Evolutionary conservation across 1,284 basidiomycete genomes (phyloP), one percentile per base, ranked within the genome.

Genomic region (Dichomitus squalens): DNA sequence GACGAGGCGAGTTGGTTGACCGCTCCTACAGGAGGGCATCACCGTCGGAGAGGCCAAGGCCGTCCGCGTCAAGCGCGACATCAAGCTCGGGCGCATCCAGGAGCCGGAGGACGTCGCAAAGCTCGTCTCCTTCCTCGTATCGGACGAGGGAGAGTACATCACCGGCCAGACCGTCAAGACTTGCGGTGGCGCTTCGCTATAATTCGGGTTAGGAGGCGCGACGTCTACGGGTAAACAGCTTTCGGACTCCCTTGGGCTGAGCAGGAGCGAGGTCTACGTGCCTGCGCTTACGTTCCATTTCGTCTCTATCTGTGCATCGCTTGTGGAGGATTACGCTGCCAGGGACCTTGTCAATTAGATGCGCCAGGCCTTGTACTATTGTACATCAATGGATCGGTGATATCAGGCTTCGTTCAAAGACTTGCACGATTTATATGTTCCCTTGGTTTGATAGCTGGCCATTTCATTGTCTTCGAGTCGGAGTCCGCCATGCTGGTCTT

Each of bases 101-200:
- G 66, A 67, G 50, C 72, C 75, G 6, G 72, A 76, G 49, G 74
- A 79, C 54, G 72, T 79, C 57, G 76, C 77, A 9, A 73, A 72
- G 23, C 65, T 80, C n/a, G 78, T 80, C 5, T 77, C 77, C 0
- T 80, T 73, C 68, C 65, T 80, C 6, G 75, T 71, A 7, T 76
- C 75, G 1, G 68, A 74, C 29, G 76, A 76, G 53, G 70, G 73
- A 7, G 66, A 69, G 50, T 78, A 74, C 58, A 72, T 79, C 55
- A 80, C 76, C 18, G 77, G 77, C 63, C 71, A 72, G 64, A 73
- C 72, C 2, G 69, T 73, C 64, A 72, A 72, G 68, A 73, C 68
- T 9, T 72, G 72, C 39, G 72, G 72, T 41, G 72, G 72, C 43
- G 68, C 70, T 12, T 72, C 70, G 21, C 57, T 73, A 31, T 71